Percentiles rank a stretch among this genome's conserved stretches.
phyloP scores from a whole-genome alignment of 2,329 filamentous ascomycete species.

The Diplodia corticola region DNA sequence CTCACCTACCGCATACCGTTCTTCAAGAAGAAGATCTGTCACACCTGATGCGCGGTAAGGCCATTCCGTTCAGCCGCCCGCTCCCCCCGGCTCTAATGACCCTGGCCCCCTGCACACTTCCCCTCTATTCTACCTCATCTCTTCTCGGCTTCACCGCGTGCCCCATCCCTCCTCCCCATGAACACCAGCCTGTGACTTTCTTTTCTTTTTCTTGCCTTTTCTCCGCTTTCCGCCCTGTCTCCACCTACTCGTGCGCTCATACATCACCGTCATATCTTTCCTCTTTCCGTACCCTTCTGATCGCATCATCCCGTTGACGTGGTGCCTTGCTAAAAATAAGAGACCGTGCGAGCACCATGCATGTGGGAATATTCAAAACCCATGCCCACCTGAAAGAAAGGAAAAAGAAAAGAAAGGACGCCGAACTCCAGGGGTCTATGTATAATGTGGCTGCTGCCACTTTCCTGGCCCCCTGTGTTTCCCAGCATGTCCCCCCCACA shows the following conservation, averaged over 20 bases:
- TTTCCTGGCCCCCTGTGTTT: too few species aligned
- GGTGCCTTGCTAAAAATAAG: background rate
- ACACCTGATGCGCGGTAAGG: background rate
- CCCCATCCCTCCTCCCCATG: background rate
- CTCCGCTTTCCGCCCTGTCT: background rate
- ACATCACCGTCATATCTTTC: background rate
- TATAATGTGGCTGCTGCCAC: too few species aligned
- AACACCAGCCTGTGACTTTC: background rate
- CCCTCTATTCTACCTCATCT: background rate
- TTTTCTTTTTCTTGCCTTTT: background rate
- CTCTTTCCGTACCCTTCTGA: background rate
- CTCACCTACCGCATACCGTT: background rate
- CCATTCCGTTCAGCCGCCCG: background rate
- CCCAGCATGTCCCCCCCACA: too few species aligned
- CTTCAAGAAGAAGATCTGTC: conserved; percentile 6
- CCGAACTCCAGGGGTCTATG: too few species aligned
- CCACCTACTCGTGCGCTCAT: background rate
- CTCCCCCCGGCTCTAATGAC: background rate
- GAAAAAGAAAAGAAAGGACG: too few species aligned
- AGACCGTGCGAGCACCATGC: too few species aligned
- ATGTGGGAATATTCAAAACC: too few species aligned
- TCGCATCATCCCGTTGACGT: background rate
- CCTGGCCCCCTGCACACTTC: background rate
- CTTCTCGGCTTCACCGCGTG: background rate
- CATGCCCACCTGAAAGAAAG: too few species aligned